Percentiles rank a stretch among this genome's conserved stretches.
phyloP scores from a whole-genome alignment of 257 asterid species.

The Ocimum tenuiflorum region DNA sequence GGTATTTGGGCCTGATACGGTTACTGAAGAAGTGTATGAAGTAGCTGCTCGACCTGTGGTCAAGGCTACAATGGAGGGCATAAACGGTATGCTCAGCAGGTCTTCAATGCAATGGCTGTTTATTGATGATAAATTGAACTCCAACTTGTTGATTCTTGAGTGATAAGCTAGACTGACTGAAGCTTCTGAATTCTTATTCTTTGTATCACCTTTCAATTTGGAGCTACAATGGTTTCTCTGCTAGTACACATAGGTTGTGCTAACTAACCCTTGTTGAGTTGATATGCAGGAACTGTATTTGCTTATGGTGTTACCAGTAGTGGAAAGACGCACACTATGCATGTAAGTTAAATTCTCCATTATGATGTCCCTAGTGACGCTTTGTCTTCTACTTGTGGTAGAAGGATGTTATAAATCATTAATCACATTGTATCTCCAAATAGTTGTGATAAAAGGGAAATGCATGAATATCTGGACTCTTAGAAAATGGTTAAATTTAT shows the following conservation, averaged over 20 bases:
- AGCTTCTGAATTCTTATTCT: conserved; percentile 10
- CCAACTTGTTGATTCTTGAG: not conserved
- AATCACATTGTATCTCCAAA: not conserved
- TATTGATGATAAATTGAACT: conserved; percentile 6
- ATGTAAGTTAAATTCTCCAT: conserved; percentile 49
- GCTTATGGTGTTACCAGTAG: conserved; percentile 99
- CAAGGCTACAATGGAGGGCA: conserved; percentile 96
- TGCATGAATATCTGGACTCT: not conserved
- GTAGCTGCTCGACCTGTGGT: conserved; percentile 95
- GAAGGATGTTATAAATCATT: conserved; percentile 14
- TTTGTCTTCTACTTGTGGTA: not conserved
- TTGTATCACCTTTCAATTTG: not conserved
- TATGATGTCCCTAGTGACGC: conserved; percentile 9
- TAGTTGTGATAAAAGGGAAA: conserved; percentile 3
- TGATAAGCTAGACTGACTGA: not conserved
- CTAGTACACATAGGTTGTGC: not conserved
- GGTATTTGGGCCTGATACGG: conserved; percentile 76
- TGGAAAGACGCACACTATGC: conserved; percentile 99
- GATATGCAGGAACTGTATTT: conserved; percentile 88
- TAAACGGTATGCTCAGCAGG: conserved; percentile 58
- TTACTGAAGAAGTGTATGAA: conserved; percentile 82
- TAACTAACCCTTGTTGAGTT: conserved; percentile 21
- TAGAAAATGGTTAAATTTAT: not conserved
- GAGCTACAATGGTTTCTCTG: not conserved
- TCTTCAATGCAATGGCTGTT: not conserved